Evolutionary conservation across 2,329 filamentous ascomycete species (phyloP).

Genomic region (Paecilomyces formosus): DNA sequence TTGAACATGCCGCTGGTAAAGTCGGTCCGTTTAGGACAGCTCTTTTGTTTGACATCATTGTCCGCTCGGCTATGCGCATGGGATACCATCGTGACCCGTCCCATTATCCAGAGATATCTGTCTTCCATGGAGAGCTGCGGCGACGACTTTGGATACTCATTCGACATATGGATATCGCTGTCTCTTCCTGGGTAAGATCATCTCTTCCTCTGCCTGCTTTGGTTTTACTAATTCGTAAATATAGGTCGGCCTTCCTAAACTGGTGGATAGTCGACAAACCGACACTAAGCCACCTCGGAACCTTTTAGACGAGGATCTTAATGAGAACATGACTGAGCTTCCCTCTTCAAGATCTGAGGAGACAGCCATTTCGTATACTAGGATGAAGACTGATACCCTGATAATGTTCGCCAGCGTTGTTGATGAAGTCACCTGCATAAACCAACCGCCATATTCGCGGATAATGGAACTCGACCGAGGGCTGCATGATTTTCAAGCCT

Average conservation of each 20-base stretch:
- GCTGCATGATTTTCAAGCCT: neutral
- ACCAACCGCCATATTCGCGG: neutral
- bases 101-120: conserved; percentile 25
- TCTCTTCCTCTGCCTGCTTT: neutral
- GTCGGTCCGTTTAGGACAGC: conserved; percentile 11
- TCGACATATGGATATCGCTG: conserved; percentile 28
- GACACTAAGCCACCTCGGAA: conserved; percentile 34
- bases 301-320: conserved; percentile 32
- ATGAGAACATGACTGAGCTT: conserved; percentile 23
- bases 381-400: conserved; percentile 4
- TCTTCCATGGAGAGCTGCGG: conserved; percentile 28
- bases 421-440: neutral
- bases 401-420: neutral
- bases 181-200: conserved; percentile 17
- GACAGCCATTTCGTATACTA: conserved; percentile 1
- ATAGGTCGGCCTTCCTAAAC: conserved; percentile 28
- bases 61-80: conserved; percentile 27
- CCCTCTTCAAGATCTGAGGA: conserved; percentile 18
- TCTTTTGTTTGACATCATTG: conserved; percentile 17
- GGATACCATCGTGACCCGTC: conserved; percentile 36
- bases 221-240: neutral
- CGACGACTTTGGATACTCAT: conserved; percentile 24
- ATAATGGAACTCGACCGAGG: neutral
- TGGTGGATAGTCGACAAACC: conserved; percentile 27
- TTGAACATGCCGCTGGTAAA: conserved; percentile 12